phyloP scores from a whole-genome alignment of 2,329 filamentous ascomycete genomes.

The Plenodomus biglobosus region DNA sequence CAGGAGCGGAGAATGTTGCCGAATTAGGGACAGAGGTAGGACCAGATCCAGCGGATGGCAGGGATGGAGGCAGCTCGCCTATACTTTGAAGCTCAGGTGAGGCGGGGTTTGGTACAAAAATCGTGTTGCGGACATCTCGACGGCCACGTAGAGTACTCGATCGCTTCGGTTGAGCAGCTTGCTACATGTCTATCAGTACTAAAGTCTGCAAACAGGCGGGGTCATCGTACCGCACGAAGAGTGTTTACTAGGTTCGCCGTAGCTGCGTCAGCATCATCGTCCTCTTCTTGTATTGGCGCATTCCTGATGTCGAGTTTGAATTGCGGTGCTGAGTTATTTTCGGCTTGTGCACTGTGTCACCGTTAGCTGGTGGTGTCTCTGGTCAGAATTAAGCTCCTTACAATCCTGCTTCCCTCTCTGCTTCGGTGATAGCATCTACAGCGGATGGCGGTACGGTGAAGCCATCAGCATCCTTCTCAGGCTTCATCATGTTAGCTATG shows the following conservation, averaged over 20 bases:
- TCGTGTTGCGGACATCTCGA: constrained; percentile 87
- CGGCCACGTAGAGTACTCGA: constrained; percentile 80
- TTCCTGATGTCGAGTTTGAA: constrained; percentile 82
- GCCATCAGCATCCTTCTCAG: constrained; percentile 69
- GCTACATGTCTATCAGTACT: constrained; percentile 44
- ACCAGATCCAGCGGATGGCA: constrained; percentile 27
- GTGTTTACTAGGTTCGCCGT: constrained; percentile 75
- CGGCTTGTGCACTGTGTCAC: constrained; percentile 19
- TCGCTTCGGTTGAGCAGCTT: constrained; percentile 57
- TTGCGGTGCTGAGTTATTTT: constrained; percentile 46
- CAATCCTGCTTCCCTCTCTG: constrained; percentile 63
- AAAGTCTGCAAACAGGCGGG: background rate
- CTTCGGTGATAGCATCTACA: constrained; percentile 64
- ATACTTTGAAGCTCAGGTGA: constrained; percentile 44
- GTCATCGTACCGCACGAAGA: constrained; percentile 57
- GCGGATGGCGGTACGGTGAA: constrained; percentile 71
- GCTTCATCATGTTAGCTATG: constrained; percentile 27
- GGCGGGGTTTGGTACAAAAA: constrained; percentile 66
- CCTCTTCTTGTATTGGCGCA: constrained; percentile 75
- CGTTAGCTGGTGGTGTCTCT: constrained; percentile 4
- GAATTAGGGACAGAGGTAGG: constrained; percentile 12
- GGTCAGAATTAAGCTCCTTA: constrained; percentile 15
- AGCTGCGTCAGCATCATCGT: constrained; percentile 71
- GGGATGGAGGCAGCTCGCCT: constrained; percentile 33
- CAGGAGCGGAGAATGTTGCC: constrained; percentile 23